phyloP scores from a whole-genome alignment of 495 filamentous ascomycete genomes.

The Talaromyces ruber region DNA sequence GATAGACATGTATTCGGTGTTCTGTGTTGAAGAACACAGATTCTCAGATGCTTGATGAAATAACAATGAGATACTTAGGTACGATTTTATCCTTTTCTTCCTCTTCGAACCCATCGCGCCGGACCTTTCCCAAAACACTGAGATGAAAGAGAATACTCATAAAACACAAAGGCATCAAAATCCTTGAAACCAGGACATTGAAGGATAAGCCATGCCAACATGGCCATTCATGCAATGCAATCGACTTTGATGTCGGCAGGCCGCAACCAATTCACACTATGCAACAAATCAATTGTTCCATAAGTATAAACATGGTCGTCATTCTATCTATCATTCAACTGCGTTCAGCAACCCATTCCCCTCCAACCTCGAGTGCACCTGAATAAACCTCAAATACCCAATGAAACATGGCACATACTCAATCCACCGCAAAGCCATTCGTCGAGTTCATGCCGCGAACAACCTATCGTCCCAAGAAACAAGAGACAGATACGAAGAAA shows the following conservation, averaged over 20 bases:
- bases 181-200: background rate
- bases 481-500: background rate
- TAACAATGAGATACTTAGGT: background rate
- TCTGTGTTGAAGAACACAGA: background rate
- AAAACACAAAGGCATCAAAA: background rate
- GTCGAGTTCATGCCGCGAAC: background rate
- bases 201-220: background rate
- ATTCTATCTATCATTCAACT: background rate
- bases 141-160: background rate
- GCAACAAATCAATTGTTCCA: background rate
- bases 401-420: background rate
- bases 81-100: background rate
- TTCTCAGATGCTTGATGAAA: background rate
- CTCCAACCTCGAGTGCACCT: background rate
- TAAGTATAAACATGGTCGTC: background rate
- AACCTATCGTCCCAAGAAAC: background rate
- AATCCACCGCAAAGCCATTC: background rate
- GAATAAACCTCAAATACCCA: background rate
- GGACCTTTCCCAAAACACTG: background rate
- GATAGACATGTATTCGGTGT: no score
- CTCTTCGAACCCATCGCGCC: background rate
- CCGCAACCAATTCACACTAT: background rate
- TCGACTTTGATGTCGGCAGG: background rate
- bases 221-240: background rate
- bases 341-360: background rate